Evolutionary conservation across 2,329 filamentous ascomycete genomes (phyloP).

Genomic region (Aspergillus eucalypticola): DNA sequence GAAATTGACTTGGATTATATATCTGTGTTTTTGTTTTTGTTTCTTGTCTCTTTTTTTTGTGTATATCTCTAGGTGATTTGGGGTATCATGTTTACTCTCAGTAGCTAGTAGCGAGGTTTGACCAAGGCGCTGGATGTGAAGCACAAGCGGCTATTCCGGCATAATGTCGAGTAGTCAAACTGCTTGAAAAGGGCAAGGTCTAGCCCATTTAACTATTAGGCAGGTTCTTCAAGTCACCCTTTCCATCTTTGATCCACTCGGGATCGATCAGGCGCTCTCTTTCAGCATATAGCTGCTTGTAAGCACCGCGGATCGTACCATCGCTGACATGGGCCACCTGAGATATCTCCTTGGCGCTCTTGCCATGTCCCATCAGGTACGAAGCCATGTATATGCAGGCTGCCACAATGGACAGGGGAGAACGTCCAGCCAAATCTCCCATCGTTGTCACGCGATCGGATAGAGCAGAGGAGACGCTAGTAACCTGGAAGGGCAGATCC

Average conservation of each 20-base stretch:
- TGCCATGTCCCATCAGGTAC: constrained; percentile 76
- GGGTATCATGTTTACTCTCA: constrained; percentile 18
- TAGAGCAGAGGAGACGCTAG: constrained; percentile 76
- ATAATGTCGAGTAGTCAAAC: background rate
- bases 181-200: background rate
- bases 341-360: constrained; percentile 83
- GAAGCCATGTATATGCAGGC: constrained; percentile 97
- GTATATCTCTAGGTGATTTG: constrained; percentile 10
- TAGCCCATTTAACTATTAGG: constrained; percentile 51
- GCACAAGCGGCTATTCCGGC: background rate
- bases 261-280: constrained; percentile 72
- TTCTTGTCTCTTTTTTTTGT: constrained; percentile 6
- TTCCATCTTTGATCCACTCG: constrained; percentile 71
- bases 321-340: constrained; percentile 86
- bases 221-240: constrained; percentile 69
- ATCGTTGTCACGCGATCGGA: constrained; percentile 75
- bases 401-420: constrained; percentile 88
- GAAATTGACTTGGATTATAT: background rate
- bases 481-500: constrained; percentile 70
- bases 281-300: constrained; percentile 79
- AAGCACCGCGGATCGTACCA: constrained; percentile 93
- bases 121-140: background rate
- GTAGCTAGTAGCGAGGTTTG: background rate
- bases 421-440: constrained; percentile 84
- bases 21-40: background rate